Conservation (phyloP, 257 asterid species). For the Solanum neorickii region DNA sequence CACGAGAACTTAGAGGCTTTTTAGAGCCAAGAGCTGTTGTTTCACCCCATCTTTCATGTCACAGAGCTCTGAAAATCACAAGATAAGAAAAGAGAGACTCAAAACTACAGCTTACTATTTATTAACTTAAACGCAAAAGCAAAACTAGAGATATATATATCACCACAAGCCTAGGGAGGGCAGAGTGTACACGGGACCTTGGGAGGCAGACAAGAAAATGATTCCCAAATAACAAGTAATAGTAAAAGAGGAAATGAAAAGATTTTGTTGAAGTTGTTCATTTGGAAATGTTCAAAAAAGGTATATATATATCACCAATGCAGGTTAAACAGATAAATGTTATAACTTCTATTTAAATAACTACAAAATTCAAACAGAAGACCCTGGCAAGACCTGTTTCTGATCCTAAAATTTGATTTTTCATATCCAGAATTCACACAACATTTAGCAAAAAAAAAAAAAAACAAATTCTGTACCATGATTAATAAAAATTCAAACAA, state of each 20-base stretch:
- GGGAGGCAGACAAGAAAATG: background rate
- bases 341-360: background rate
- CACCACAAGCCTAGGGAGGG: background rate
- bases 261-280: background rate
- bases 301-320: background rate
- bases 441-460: no score
- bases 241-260: background rate
- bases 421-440: background rate
- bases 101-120: background rate
- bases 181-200: no score
- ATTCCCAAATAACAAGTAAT: background rate
- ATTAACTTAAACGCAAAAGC: background rate
- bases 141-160: background rate
- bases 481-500: no score
- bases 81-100: background rate
- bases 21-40: conserved; percentile 4
- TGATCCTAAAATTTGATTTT: background rate
- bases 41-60: conserved; percentile 31
- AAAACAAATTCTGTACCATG: no score
- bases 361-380: background rate
- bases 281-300: background rate
- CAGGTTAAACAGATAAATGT: background rate
- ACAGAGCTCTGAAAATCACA: conserved; percentile 12
- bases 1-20: background rate
- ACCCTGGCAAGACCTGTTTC: background rate